Evolutionary conservation across 768 basidiomycete species (phyloP), one percentile per base, ranked within the genome.

Genomic region (Collybiopsis luxurians): DNA sequence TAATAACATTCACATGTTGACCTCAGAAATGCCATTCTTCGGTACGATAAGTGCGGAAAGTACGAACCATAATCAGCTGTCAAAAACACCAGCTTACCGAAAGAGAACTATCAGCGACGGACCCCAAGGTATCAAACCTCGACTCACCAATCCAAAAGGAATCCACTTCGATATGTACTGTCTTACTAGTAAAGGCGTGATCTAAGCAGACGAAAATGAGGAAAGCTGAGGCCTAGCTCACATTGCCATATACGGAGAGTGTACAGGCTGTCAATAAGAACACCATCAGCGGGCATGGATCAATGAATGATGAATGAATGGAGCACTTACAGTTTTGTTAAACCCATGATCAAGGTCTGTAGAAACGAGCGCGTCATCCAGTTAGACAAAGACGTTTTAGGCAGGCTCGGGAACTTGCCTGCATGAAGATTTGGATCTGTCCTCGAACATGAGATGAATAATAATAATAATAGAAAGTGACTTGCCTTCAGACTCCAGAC

Each of bases 401-500:
- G 5, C 42, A 44, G 17, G 7, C 2, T 23, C 13, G 26, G 30
- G 23, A 24, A 5, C 53, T 43, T 42, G 40, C 53, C 31, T 43
- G 40, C 53, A 54, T 54, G 24, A 54, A 31, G 12, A 54, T 44
- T 44, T 54, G 53, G 11, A 34, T 54, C 53, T 54, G 24, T 9
- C 7, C 46, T 12, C 15, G 30, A 26, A 43, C 5, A 11, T 10
- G 19, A 2, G 17, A 30, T 15, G 21, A 19, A 43, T 43, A 24
- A 1, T 54, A 3, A 7, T 2, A 54, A 24, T 40, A 30, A 13
- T 4, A 4, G n/a, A 3, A 10, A 21, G 36, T 26, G 12, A 26
- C 27, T 54, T 26, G 43, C 53, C 24, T 54, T 43, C 31, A 54
- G 27, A 24, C 42, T 54, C 53, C 53, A 54, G n/a, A 54, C n/a